Conservation (phyloP, 257 asterid species). For the Verbena officinalis region DNA sequence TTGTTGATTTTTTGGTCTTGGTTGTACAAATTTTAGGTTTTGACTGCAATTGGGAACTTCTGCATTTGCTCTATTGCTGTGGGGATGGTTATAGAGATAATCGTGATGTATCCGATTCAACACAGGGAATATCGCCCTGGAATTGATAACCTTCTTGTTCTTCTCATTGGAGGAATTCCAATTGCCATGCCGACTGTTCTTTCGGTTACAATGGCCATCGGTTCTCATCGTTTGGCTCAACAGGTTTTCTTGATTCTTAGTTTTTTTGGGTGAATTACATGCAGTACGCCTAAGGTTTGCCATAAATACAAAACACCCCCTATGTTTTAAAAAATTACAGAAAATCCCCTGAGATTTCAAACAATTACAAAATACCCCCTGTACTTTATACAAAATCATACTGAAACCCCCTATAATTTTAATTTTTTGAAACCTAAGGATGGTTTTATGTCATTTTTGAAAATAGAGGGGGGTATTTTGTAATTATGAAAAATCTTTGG, state of each 20-base stretch:
- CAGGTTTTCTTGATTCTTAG: constrained; percentile 42
- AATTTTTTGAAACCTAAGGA: too few species aligned
- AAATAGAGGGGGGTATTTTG: too few species aligned
- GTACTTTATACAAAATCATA: too few species aligned
- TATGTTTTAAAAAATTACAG: too few species aligned
- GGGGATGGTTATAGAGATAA: constrained; percentile 67
- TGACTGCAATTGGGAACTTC: constrained; percentile 76
- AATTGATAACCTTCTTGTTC: constrained; percentile 75
- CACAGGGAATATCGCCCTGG: constrained; percentile 69
- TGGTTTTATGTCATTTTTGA: too few species aligned
- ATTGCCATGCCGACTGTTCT: constrained; percentile 83
- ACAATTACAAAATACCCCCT: too few species aligned
- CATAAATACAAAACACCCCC: too few species aligned
- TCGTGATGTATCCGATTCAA: constrained; percentile 76
- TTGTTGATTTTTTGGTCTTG: not conserved
- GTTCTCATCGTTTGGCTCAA: constrained; percentile 75
- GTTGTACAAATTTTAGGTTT: constrained; percentile 47
- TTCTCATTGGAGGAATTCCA: constrained; percentile 78
- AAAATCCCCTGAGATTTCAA: too few species aligned
- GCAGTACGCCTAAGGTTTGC: too few species aligned
- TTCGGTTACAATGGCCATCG: constrained; percentile 79
- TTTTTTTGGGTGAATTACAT: too few species aligned
- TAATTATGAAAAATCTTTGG: too few species aligned
- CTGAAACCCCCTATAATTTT: too few species aligned
- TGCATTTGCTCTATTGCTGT: constrained; percentile 74